These are phyloP conservation scores for Sporothrix phasma DNA, from an alignment of 2,329 filamentous ascomycete species.

Conservation along the genomic window DNA sequence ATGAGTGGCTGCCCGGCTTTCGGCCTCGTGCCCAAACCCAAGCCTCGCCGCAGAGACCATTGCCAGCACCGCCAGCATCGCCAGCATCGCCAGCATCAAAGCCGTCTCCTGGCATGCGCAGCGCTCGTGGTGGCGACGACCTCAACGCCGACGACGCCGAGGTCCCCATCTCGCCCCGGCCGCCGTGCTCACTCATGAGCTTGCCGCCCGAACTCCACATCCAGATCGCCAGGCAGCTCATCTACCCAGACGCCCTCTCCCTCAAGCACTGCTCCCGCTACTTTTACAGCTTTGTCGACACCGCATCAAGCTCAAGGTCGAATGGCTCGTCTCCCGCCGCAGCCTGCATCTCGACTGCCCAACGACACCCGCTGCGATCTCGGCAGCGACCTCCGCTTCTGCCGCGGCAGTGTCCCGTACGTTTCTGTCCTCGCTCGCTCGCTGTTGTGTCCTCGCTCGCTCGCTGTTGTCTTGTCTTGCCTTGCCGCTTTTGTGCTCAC, in stretches of 20 bases:
- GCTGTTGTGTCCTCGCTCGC: background rate
- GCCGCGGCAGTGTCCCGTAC: slow-evolving; percentile 48
- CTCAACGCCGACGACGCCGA: background rate
- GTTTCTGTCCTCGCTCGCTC: slow-evolving; percentile 20
- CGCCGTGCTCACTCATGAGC: slow-evolving; percentile 30
- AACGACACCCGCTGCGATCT: slow-evolving; percentile 47
- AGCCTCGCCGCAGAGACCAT: background rate
- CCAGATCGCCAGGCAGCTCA: slow-evolving; percentile 48
- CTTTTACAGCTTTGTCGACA: slow-evolving; percentile 56
- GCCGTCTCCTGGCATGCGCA: too few species aligned
- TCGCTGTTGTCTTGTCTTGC: background rate
- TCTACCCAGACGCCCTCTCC: slow-evolving; percentile 61
- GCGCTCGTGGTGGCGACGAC: background rate
- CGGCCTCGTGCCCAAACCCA: background rate
- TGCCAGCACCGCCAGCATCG: background rate
- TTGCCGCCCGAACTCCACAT: slow-evolving; percentile 60
- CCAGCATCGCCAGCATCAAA: background rate
- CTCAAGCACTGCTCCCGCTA: slow-evolving; percentile 56
- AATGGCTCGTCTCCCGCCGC: slow-evolving; percentile 57
- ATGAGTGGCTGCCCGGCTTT: background rate
- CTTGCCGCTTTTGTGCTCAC: background rate
- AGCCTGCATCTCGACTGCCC: slow-evolving; percentile 54
- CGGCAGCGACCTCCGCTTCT: slow-evolving; percentile 50
- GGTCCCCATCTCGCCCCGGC: background rate
- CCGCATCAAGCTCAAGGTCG: slow-evolving; percentile 54